These are phyloP conservation scores for Clonostachys sp. DNA, from an alignment of 2,329 filamentous ascomycete genomes.

Conservation along the genomic window DNA sequence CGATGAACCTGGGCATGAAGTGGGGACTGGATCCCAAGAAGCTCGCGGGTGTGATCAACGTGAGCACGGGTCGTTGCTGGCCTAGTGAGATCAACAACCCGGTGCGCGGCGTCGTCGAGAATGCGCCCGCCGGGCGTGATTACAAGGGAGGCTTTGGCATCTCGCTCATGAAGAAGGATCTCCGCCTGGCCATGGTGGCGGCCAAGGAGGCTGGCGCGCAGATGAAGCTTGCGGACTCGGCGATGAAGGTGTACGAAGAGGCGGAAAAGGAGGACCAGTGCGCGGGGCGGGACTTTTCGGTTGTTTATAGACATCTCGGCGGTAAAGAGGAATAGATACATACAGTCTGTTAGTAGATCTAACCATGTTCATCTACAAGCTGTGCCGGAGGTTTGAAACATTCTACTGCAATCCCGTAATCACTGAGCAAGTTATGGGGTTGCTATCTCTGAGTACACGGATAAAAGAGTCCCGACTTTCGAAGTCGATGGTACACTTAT, in stretches of 20 bases:
- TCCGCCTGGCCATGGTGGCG: slow-evolving; percentile 68
- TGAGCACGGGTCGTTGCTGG: slow-evolving; percentile 93
- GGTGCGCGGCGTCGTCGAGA: slow-evolving; percentile 76
- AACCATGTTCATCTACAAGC: too few species aligned
- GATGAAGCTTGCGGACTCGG: slow-evolving; percentile 59
- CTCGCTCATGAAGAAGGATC: slow-evolving; percentile 75
- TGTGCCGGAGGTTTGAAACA: too few species aligned
- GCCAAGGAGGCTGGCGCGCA: slow-evolving; percentile 62
- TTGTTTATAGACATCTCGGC: slow-evolving; percentile 70
- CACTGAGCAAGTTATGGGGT: too few species aligned
- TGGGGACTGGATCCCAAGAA: slow-evolving; percentile 58
- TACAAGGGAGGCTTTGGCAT: slow-evolving; percentile 78
- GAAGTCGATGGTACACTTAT: too few species aligned
- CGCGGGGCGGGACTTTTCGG: slow-evolving; percentile 73
- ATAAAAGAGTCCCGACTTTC: too few species aligned
- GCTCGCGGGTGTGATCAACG: slow-evolving; percentile 84
- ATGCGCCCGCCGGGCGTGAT: slow-evolving; percentile 69
- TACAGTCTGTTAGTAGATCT: too few species aligned
- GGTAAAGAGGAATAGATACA: slow-evolving; percentile 34
- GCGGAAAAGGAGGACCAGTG: slow-evolving; percentile 58
- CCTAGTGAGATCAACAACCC: slow-evolving; percentile 95
- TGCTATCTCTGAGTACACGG: too few species aligned
- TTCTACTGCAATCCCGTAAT: too few species aligned
- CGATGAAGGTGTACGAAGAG: slow-evolving; percentile 62
- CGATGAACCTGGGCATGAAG: slow-evolving; percentile 60